phyloP scores from a whole-genome alignment of 257 asterid species.

The Solanum rostratum region DNA sequence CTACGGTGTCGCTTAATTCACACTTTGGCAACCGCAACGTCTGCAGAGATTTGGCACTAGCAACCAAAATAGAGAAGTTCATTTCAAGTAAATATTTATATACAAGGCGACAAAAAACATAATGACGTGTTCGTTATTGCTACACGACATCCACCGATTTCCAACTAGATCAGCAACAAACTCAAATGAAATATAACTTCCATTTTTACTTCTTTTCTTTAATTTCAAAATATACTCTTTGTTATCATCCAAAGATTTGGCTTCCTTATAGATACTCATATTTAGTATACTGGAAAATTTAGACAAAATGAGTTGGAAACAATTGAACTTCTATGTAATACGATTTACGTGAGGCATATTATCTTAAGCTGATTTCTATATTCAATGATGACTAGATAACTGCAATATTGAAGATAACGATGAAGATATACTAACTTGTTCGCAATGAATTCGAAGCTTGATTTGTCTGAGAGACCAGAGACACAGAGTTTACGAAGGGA shows the following conservation, averaged over 20 bases:
- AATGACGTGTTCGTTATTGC: not conserved
- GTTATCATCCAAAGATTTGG: not conserved
- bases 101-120: not conserved
- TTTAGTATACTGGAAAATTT: not conserved
- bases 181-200: not conserved
- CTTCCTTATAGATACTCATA: not conserved
- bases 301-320: not conserved
- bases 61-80: not conserved
- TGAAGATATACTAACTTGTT: slow-evolving; percentile 16
- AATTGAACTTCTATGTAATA: not conserved
- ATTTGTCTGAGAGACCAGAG: slow-evolving; percentile 16
- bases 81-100: not conserved
- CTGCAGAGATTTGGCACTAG: slow-evolving; percentile 22
- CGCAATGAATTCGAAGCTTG: slow-evolving; percentile 16
- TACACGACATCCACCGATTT: not conserved
- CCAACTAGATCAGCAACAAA: not conserved
- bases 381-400: not conserved
- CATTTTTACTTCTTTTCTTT: not conserved
- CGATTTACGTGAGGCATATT: not conserved
- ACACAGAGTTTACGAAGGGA: slow-evolving; percentile 16
- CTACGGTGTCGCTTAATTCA: slow-evolving; percentile 7
- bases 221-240: not conserved
- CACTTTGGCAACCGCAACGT: slow-evolving; percentile 23
- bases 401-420: not conserved
- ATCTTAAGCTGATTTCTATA: not conserved